Percentiles rank a stretch among this genome's conserved stretches.
phyloP scores from a whole-genome alignment of 768 basidiomycete species.

The Auricularia auricula-judae region DNA sequence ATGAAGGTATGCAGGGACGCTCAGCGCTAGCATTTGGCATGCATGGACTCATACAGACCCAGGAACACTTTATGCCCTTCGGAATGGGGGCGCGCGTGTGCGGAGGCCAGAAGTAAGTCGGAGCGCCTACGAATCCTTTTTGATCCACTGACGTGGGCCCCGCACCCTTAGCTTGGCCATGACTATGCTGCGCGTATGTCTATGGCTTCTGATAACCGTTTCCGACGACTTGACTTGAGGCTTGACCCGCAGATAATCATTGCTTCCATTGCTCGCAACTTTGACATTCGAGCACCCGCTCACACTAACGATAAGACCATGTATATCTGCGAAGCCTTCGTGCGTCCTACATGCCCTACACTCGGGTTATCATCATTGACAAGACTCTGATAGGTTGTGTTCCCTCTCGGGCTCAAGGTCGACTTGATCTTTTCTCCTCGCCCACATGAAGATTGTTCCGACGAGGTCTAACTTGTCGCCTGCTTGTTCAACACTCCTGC shows the following conservation, averaged over 20 bases:
- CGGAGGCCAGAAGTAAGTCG: slow-evolving; percentile 49
- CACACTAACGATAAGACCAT: slow-evolving; percentile 69
- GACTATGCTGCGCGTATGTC: slow-evolving; percentile 39
- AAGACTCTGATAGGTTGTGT: neutral
- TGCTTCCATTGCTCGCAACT: slow-evolving; percentile 52
- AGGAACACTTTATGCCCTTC: slow-evolving; percentile 50
- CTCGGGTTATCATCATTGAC: neutral
- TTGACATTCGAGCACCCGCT: slow-evolving; percentile 49
- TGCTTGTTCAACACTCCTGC: neutral
- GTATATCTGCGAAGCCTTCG: slow-evolving; percentile 75
- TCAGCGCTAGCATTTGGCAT: neutral
- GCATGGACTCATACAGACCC: neutral
- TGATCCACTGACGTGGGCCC: neutral
- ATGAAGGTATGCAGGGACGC: slow-evolving; percentile 11
- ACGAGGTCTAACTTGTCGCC: neutral
- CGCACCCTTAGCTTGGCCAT: slow-evolving; percentile 37
- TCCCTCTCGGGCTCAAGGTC: neutral
- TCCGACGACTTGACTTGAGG: neutral
- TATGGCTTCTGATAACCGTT: neutral
- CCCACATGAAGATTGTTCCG: neutral
- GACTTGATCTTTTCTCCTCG: neutral
- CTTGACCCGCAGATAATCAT: slow-evolving; percentile 26
- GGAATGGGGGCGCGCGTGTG: slow-evolving; percentile 66
- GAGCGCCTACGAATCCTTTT: neutral
- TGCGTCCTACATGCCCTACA: slow-evolving; percentile 24